phyloP scores from a whole-genome alignment of 805 yeast species.

The Candida pini region DNA sequence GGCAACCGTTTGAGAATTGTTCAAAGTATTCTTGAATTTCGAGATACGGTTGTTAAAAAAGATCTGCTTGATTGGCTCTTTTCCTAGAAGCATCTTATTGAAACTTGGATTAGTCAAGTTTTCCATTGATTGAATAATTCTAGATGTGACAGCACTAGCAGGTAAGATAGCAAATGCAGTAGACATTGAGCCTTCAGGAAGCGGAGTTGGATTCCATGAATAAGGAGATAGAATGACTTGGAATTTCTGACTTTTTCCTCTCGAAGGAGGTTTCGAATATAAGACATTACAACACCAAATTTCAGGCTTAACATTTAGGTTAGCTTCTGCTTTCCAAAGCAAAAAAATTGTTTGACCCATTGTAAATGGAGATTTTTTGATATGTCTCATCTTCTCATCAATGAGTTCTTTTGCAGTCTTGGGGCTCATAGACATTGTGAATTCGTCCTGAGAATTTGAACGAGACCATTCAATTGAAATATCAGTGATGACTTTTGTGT shows the following conservation, averaged over 20 bases:
- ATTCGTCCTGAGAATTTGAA: slow-evolving; percentile 27
- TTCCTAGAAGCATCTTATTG: slow-evolving; percentile 32
- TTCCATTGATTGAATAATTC: slow-evolving; percentile 64
- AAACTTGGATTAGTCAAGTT: slow-evolving; percentile 46
- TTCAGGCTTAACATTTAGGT: slow-evolving; percentile 25
- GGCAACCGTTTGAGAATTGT: slow-evolving; percentile 71
- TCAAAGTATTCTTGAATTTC: slow-evolving; percentile 48
- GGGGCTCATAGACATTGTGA: slow-evolving; percentile 37
- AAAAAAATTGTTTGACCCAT: slow-evolving; percentile 55
- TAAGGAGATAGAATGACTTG: slow-evolving; percentile 45
- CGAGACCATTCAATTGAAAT: slow-evolving; percentile 41
- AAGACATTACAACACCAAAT: slow-evolving; percentile 60
- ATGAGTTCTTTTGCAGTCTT: slow-evolving; percentile 47
- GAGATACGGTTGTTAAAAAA: slow-evolving; percentile 49
- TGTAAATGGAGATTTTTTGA: slow-evolving; percentile 55
- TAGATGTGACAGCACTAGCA: slow-evolving; percentile 54
- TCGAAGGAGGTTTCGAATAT: slow-evolving; percentile 14
- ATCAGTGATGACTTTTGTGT: slow-evolving; percentile 39
- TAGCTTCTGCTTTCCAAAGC: slow-evolving; percentile 38
- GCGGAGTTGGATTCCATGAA: slow-evolving; percentile 45
- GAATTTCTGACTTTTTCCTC: slow-evolving; percentile 10
- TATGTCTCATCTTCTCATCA: slow-evolving; percentile 44
- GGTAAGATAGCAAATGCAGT: slow-evolving; percentile 42
- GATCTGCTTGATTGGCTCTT: slow-evolving; percentile 30
- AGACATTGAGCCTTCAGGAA: slow-evolving; percentile 24